Base-by-base conservation (phyloP, 768 basidiomycete genomes). In the Rossbeevera mucosa region DNA sequence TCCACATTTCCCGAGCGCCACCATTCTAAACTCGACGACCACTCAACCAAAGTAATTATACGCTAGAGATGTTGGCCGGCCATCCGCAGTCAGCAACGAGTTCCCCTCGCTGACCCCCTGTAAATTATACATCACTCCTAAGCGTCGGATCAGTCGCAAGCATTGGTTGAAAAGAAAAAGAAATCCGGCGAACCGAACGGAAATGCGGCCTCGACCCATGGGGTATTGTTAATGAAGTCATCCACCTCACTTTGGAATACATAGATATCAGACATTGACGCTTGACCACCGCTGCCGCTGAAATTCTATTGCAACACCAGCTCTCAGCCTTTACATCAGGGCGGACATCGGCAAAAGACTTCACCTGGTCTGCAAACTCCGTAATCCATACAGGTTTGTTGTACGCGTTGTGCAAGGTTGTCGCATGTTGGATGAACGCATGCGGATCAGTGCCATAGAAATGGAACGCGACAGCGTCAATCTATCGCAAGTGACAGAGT, bases 291-390 rank as follows among this genome's bases (percentile, higher is more conserved):
- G 2, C 53, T 57, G 11, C 74, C 75, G 57, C 68, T 67, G 64
- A 83, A 89, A 71, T 84, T 76, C 80, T 88, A 21, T 25, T 9
- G 14, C 8, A 38, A 5, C 0, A 25, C 55, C 51, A 22, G 36
- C 47, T 28, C 33, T 42, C 26, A 4, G 22, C 40, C 14, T 44
- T 43, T 40, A 40, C 48, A 14, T 51, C 28, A 12, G 12, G 9
- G 28, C 3, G 13, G 31, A 20, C 18, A 28, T 21, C 9, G 5
- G 6, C 9, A 36, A 18, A 38, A n/a, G 28, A 26, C 53, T 59
- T 16, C 53, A 80, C 86, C 72, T 82, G 74, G 72, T 83, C 85
- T 49, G 88, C 88, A 52, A 80, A 85, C 60, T 91, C 90, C 5
- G 88, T 86, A 56, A 85, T 62, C 76, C 77, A 81, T 60, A 91